Conservation (phyloP, 179 eudicot species). For the Silene noctiflora region DNA sequence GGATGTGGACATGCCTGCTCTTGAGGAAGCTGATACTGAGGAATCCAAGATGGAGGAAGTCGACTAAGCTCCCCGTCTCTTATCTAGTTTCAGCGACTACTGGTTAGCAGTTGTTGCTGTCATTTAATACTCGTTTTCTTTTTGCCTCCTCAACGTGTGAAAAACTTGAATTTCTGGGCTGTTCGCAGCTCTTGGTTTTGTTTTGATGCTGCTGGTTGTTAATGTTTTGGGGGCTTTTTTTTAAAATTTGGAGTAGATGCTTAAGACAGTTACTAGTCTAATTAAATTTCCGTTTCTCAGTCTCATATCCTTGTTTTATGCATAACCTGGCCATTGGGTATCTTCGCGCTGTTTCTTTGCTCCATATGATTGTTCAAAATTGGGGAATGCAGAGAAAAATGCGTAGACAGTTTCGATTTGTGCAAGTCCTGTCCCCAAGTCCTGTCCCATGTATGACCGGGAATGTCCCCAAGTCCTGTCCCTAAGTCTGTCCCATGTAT, state of each 20-base stretch:
- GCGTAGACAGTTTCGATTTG: too few species aligned
- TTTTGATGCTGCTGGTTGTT: conserved; percentile 8
- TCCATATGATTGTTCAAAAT: too few species aligned
- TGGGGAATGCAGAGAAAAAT: too few species aligned
- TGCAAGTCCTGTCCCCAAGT: too few species aligned
- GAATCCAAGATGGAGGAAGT: conserved; percentile 87
- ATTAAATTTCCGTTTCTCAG: not conserved
- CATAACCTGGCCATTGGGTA: too few species aligned
- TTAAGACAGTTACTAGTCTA: not conserved
- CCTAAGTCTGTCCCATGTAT: too few species aligned
- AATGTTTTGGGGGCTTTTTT: conserved; percentile 14
- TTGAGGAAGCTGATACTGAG: conserved; percentile 63
- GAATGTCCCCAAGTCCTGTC: too few species aligned
- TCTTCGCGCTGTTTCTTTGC: too few species aligned
- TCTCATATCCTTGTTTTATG: not conserved
- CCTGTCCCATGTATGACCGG: too few species aligned
- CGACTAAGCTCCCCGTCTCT: conserved; percentile 33
- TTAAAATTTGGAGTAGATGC: not conserved
- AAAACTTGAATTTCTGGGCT: not conserved
- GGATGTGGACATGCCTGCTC: conserved; percentile 63
- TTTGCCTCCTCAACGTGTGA: not conserved
- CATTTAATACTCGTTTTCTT: not conserved
- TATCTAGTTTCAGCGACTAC: not conserved
- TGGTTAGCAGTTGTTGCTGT: conserved; percentile 6
- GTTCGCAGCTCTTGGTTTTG: conserved; percentile 12